These are phyloP conservation scores for Plasmodium relictum DNA, from an alignment of 169 alveolate species.

Conservation along the genomic window DNA sequence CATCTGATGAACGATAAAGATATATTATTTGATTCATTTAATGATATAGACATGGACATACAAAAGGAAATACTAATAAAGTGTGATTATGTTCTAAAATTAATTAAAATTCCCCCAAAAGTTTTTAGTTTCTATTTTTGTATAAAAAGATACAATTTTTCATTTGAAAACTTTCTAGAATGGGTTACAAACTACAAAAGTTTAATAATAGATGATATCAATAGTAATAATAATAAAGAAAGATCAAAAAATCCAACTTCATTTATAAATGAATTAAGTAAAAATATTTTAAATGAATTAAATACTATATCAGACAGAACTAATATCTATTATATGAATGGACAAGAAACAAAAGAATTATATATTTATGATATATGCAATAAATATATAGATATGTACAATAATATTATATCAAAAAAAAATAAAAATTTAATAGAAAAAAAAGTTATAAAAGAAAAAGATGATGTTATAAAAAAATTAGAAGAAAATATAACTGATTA, in stretches of 20 bases:
- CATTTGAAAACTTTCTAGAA: constrained; percentile 21
- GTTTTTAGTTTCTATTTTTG: constrained; percentile 18
- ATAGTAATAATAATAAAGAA: not conserved
- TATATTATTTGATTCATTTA: not conserved
- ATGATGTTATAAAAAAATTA: constrained; percentile 27
- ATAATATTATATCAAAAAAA: constrained; percentile 2
- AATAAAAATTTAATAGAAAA: not conserved
- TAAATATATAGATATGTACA: constrained; percentile 20
- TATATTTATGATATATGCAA: constrained; percentile 22
- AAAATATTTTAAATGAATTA: constrained; percentile 17
- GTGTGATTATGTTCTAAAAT: constrained; percentile 25
- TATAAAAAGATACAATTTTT: constrained; percentile 18
- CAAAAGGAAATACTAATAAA: constrained; percentile 39
- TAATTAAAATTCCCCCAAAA: constrained; percentile 34
- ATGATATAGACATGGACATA: not conserved
- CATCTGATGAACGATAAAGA: constrained; percentile 35
- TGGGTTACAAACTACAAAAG: constrained; percentile 1
- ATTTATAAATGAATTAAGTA: constrained; percentile 4
- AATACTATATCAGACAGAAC: constrained; percentile 5
- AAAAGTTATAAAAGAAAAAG: constrained; percentile 4
- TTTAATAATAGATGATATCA: constrained; percentile 1
- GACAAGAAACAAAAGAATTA: constrained; percentile 12
- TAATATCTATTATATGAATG: constrained; percentile 11
- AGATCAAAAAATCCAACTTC: not conserved
- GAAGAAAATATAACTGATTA: not conserved